These are phyloP conservation scores for Delonix regia DNA, from an alignment of 306 rosid genomes.

Conservation along the genomic window DNA sequence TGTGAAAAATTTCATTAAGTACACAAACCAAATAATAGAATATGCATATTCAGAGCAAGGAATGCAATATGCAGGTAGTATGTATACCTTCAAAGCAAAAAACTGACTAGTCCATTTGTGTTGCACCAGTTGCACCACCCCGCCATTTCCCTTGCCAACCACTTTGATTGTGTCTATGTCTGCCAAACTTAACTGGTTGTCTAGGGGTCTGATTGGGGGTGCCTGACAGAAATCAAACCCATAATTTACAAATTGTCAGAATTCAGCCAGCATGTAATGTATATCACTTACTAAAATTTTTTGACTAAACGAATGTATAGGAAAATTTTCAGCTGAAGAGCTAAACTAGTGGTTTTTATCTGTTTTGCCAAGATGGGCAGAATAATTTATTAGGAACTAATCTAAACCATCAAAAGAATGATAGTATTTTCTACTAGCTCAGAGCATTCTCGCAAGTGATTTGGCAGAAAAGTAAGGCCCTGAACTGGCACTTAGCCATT, in stretches of 20 bases:
- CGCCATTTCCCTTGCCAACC: constrained; percentile 96
- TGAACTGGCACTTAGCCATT: neutral
- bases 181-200: constrained; percentile 69
- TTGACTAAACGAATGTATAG: constrained; percentile 1
- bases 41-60: constrained; percentile 13
- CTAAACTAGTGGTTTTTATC: neutral
- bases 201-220: constrained; percentile 79
- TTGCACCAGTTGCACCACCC: constrained; percentile 91
- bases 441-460: neutral
- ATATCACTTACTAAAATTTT: neutral
- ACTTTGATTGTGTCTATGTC: constrained; percentile 85
- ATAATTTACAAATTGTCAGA: constrained; percentile 24
- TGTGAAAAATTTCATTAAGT: neutral
- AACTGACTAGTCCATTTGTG: constrained; percentile 99
- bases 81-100: constrained; percentile 88
- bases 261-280: neutral
- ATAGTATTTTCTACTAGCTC: neutral
- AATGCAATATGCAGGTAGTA: constrained; percentile 15
- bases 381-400: neutral
- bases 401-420: neutral
- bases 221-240: constrained; percentile 60
- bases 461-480: neutral
- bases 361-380: neutral
- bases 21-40: neutral
- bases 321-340: neutral